These are phyloP conservation scores for Castanospermum australe DNA, from an alignment of 306 rosid species.

Conservation along the genomic window DNA sequence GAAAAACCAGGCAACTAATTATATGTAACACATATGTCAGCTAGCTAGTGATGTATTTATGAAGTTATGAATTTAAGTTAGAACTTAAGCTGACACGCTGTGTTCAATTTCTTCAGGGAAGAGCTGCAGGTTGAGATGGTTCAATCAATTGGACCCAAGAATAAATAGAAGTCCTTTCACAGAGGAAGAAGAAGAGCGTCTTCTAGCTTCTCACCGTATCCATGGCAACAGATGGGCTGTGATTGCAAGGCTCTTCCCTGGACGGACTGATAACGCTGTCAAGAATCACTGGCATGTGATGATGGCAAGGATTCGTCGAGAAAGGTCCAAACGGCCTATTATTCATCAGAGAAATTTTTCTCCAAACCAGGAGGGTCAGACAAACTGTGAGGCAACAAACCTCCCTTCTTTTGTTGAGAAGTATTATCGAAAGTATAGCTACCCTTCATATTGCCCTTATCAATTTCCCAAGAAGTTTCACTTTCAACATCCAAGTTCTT, in stretches of 20 bases:
- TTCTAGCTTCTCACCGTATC: conserved; percentile 67
- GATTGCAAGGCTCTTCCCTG: conserved; percentile 89
- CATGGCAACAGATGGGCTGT: conserved; percentile 95
- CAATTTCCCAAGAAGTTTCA: conserved; percentile 34
- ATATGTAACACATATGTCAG: background rate
- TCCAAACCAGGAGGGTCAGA: conserved; percentile 17
- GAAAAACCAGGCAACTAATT: background rate
- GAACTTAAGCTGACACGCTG: background rate
- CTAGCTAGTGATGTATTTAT: background rate
- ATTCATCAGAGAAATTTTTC: conserved; percentile 15
- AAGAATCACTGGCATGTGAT: conserved; percentile 98
- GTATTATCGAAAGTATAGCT: conserved; percentile 25
- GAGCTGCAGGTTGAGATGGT: conserved; percentile 98
- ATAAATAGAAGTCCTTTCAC: conserved; percentile 83
- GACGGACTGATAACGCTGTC: conserved; percentile 92
- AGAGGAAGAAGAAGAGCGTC: conserved; percentile 87
- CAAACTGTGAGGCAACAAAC: conserved; percentile 20
- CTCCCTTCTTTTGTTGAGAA: conserved; percentile 43
- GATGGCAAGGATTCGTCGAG: conserved; percentile 78
- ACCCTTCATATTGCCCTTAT: conserved; percentile 24
- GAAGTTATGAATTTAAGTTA: background rate
- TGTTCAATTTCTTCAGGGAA: conserved; percentile 53
- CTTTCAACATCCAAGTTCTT: conserved; percentile 32
- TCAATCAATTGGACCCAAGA: conserved; percentile 91
- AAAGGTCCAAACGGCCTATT: conserved; percentile 45